Conservation (phyloP, 805 yeast species). For the Isabelozyma heimii region DNA sequence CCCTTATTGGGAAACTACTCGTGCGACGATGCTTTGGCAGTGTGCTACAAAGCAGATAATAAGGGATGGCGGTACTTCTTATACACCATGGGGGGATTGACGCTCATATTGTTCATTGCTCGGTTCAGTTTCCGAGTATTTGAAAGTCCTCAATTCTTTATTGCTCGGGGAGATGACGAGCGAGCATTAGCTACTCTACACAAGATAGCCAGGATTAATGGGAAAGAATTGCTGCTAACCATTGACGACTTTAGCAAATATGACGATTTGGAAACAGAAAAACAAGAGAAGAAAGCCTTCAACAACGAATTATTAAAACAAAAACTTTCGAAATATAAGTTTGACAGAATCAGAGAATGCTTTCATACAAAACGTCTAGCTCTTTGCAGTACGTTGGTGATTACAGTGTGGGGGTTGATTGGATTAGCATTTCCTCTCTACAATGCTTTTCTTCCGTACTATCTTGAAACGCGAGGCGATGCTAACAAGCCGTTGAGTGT, state of each 20-base stretch:
- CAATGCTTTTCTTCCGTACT: conserved; percentile 46
- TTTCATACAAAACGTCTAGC: conserved; percentile 36
- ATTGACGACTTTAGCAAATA: conserved; percentile 37
- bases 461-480: conserved; percentile 31
- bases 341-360: conserved; percentile 38
- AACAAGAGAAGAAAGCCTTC: not conserved
- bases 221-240: conserved; percentile 41
- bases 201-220: conserved; percentile 44
- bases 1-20: conserved; percentile 44
- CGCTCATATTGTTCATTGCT: conserved; percentile 30
- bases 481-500: conserved; percentile 18
- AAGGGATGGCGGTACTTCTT: conserved; percentile 62
- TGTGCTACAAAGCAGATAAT: conserved; percentile 46
- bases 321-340: conserved; percentile 16
- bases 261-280: conserved; percentile 2
- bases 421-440: conserved; percentile 52
- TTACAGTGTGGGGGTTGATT: conserved; percentile 52
- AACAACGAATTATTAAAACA: conserved; percentile 22
- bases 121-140: conserved; percentile 37
- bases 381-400: conserved; percentile 34
- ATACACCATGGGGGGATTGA: conserved; percentile 49
- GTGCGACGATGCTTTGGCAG: conserved; percentile 26
- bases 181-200: conserved; percentile 44
- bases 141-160: conserved; percentile 57
- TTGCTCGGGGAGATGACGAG: conserved; percentile 50